phyloP scores from a whole-genome alignment of 495 filamentous ascomycete genomes.

The Gamarada debralockiae region DNA sequence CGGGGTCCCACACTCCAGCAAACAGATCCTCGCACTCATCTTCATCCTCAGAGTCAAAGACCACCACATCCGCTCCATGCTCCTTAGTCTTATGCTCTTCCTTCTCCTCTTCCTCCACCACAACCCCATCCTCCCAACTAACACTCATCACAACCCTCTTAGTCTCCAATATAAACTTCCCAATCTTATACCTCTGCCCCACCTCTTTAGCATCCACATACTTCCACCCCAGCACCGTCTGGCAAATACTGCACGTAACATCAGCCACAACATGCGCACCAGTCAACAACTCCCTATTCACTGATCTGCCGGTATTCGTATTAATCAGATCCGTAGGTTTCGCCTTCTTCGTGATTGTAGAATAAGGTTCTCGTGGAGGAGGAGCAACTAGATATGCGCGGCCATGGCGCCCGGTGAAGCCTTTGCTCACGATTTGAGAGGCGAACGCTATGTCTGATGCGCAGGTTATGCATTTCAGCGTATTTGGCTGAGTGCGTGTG shows the following conservation, averaged over 20 bases:
- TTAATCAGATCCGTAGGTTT: constrained; percentile 34
- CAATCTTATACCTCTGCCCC: constrained; percentile 85
- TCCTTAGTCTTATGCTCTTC: constrained; percentile 9
- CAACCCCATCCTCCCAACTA: constrained; percentile 60
- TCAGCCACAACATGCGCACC: constrained; percentile 67
- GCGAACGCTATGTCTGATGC: constrained; percentile 69
- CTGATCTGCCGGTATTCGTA: constrained; percentile 44
- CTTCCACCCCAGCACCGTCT: constrained; percentile 82
- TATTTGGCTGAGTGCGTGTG: constrained; percentile 22
- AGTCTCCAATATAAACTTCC: constrained; percentile 94
- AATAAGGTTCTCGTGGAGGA: constrained; percentile 18
- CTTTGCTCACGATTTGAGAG: constrained; percentile 82
- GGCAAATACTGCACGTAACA: constrained; percentile 54
- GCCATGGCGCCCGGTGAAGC: constrained; percentile 91
- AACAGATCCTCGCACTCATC: constrained; percentile 96
- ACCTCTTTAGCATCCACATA: constrained; percentile 82
- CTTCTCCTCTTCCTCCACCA: constrained; percentile 8
- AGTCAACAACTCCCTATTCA: constrained; percentile 73
- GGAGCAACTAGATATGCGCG: constrained; percentile 83
- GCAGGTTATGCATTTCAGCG: constrained; percentile 71
- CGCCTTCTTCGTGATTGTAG: constrained; percentile 7
- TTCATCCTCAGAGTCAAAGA: constrained; percentile 90
- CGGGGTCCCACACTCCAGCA: constrained; percentile 76
- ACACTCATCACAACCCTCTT: constrained; percentile 60
- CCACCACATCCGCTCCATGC: constrained; percentile 35